phyloP scores from a whole-genome alignment of 805 yeast genomes.

The Nakazawaea ishiwadae region DNA sequence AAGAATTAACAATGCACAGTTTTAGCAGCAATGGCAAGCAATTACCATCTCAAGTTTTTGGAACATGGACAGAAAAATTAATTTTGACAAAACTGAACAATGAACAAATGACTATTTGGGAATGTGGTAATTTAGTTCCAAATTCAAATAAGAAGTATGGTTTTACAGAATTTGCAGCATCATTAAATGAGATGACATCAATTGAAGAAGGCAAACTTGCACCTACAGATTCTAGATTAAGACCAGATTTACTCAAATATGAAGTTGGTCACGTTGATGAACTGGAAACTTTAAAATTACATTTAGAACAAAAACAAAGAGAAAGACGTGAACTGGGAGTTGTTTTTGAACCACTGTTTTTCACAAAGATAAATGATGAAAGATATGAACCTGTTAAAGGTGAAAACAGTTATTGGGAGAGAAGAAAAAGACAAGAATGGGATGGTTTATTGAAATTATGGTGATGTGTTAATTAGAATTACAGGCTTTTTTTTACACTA shows the following conservation, averaged over 20 bases:
- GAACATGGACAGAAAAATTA: conserved; percentile 82
- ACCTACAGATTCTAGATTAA: conserved; percentile 82
- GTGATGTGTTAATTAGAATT: too few species aligned
- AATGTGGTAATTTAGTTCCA: conserved; percentile 58
- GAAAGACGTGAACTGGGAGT: conserved; percentile 55
- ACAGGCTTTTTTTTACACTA: too few species aligned
- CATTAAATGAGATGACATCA: conserved; percentile 71
- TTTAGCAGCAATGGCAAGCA: conserved; percentile 30
- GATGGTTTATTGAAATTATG: conserved; percentile 48
- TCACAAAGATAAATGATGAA: conserved; percentile 37
- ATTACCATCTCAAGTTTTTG: conserved; percentile 38
- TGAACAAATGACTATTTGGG: conserved; percentile 70
- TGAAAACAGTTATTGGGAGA: conserved; percentile 68
- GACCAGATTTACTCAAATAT: conserved; percentile 80
- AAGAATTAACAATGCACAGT: conserved; percentile 48
- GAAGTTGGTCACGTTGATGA: conserved; percentile 63
- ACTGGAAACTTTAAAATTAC: conserved; percentile 68
- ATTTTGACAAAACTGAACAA: too few species aligned
- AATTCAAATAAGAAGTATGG: conserved; percentile 70
- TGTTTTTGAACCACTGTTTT: conserved; percentile 57
- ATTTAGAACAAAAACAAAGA: conserved; percentile 78
- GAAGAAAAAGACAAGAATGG: conserved; percentile 66
- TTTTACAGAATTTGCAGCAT: conserved; percentile 76
- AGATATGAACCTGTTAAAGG: conserved; percentile 45
- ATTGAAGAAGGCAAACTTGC: conserved; percentile 64